phyloP scores from a whole-genome alignment of 2,329 filamentous ascomycete species.

The Verticillium longisporum region DNA sequence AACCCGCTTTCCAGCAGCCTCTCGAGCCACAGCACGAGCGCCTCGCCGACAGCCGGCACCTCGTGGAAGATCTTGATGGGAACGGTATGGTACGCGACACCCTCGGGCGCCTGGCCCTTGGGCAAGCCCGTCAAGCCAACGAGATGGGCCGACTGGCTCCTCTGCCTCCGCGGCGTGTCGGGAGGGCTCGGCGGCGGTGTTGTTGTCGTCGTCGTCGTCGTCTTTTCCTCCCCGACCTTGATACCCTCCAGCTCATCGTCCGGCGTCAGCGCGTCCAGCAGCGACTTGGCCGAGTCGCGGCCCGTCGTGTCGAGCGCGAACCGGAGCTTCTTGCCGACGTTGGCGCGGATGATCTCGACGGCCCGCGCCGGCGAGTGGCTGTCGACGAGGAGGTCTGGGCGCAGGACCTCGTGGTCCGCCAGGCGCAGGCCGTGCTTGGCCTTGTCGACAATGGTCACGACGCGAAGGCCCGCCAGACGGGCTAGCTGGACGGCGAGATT shows the following conservation, averaged over 20 bases:
- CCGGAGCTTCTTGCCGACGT: slow-evolving; percentile 49
- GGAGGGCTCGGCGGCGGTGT: slow-evolving; percentile 26
- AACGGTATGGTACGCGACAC: slow-evolving; percentile 54
- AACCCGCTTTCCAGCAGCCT: slow-evolving; percentile 46
- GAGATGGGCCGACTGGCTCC: slow-evolving; percentile 39
- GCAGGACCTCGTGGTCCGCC: slow-evolving; percentile 32
- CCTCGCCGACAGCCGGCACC: slow-evolving; percentile 54
- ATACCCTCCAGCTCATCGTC: slow-evolving; percentile 7
- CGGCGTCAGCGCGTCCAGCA: slow-evolving; percentile 45
- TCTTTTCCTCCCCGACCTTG: background rate
- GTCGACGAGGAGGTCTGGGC: slow-evolving; percentile 61
- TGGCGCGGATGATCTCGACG: slow-evolving; percentile 53
- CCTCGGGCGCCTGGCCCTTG: slow-evolving; percentile 38
- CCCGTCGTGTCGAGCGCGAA: slow-evolving; percentile 66
- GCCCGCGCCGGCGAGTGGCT: slow-evolving; percentile 60
- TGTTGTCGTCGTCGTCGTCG: slow-evolving; percentile 12
- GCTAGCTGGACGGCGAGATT: slow-evolving; percentile 62
- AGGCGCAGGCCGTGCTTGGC: slow-evolving; percentile 58
- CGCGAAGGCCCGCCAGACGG: slow-evolving; percentile 55
- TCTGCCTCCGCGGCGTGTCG: slow-evolving; percentile 23
- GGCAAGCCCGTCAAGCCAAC: slow-evolving; percentile 63
- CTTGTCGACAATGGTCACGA: slow-evolving; percentile 60
- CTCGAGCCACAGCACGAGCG: slow-evolving; percentile 61
- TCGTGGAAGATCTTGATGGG: slow-evolving; percentile 75
- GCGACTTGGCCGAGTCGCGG: slow-evolving; percentile 51